Evolutionary conservation across 2,329 filamentous ascomycete genomes (phyloP).

Genomic region (Colletotrichum agaves): DNA sequence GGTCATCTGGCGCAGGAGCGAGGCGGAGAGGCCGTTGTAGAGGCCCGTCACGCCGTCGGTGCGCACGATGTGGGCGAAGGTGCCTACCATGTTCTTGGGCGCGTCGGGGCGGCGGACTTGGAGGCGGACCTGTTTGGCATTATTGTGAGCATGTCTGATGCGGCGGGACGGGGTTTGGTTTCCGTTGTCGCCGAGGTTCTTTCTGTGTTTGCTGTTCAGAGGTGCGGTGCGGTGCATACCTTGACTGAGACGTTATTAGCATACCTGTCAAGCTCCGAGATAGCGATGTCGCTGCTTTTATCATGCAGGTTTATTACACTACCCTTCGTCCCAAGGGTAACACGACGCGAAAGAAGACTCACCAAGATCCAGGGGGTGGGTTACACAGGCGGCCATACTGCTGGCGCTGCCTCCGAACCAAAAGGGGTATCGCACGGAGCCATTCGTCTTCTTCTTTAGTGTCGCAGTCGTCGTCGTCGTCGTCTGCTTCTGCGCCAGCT

Average conservation of each 20-base stretch:
- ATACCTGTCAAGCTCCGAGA: slow-evolving; percentile 9
- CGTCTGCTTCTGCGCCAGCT: slow-evolving; percentile 30
- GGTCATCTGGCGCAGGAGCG: slow-evolving; percentile 90
- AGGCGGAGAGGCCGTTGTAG: slow-evolving; percentile 92
- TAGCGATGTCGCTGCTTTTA: slow-evolving; percentile 8
- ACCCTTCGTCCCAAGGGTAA: not conserved
- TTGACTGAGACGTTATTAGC: slow-evolving; percentile 57
- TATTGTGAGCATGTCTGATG: slow-evolving; percentile 4
- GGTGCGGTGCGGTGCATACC: slow-evolving; percentile 44
- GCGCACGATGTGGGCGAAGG: slow-evolving; percentile 83
- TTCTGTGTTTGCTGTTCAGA: not conserved
- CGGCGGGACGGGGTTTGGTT: not conserved
- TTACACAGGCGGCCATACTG: slow-evolving; percentile 90
- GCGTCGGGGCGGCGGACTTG: slow-evolving; percentile 84
- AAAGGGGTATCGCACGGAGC: slow-evolving; percentile 74
- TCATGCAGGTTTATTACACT: too few species aligned
- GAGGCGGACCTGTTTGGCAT: slow-evolving; percentile 74
- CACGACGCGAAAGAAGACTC: slow-evolving; percentile 50
- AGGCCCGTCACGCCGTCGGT: slow-evolving; percentile 82
- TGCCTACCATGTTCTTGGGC: slow-evolving; percentile 84
- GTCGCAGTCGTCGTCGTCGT: slow-evolving; percentile 43
- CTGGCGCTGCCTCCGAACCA: slow-evolving; percentile 98
- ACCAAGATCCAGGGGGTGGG: slow-evolving; percentile 93
- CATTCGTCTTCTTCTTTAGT: slow-evolving; percentile 51
- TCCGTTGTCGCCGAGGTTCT: not conserved